Conservation (phyloP, 2,329 filamentous ascomycete species). For the Botrytis hyacinthi region DNA sequence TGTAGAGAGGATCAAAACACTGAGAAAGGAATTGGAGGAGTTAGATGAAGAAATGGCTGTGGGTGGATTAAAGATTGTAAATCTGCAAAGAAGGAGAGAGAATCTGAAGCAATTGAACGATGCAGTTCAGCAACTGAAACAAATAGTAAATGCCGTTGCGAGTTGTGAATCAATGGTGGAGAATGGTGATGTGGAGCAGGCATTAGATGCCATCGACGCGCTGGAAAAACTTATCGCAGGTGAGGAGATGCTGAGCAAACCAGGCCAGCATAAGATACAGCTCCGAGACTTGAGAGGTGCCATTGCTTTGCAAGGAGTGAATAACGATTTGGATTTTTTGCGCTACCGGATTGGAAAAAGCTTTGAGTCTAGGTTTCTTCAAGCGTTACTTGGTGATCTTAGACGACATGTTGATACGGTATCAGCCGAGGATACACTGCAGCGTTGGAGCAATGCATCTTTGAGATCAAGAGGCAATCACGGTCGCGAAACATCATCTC, state of each 20-base stretch:
- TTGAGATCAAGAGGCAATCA: conserved; percentile 64
- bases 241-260: conserved; percentile 45
- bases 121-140: conserved; percentile 77
- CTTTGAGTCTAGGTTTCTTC: conserved; percentile 78
- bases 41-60: conserved; percentile 86
- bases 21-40: conserved; percentile 75
- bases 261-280: conserved; percentile 28
- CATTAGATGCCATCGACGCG: conserved; percentile 72
- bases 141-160: conserved; percentile 72
- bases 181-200: conserved; percentile 76
- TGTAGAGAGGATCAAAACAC: conserved; percentile 76
- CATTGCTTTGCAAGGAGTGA: conserved; percentile 76
- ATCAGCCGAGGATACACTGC: conserved; percentile 69
- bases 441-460: conserved; percentile 79
- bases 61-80: conserved; percentile 80
- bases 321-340: conserved; percentile 71
- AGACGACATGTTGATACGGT: conserved; percentile 75
- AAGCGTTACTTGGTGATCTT: conserved; percentile 74
- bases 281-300: conserved; percentile 72
- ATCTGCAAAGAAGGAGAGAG: conserved; percentile 75
- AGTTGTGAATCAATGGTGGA: conserved; percentile 81
- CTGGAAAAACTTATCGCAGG: conserved; percentile 81
- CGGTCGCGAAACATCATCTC: conserved; percentile 62
- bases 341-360: conserved; percentile 80
- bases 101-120: conserved; percentile 81